Base-by-base conservation (phyloP, 495 filamentous ascomycete species). In the Hypoxylon fuscum region DNA sequence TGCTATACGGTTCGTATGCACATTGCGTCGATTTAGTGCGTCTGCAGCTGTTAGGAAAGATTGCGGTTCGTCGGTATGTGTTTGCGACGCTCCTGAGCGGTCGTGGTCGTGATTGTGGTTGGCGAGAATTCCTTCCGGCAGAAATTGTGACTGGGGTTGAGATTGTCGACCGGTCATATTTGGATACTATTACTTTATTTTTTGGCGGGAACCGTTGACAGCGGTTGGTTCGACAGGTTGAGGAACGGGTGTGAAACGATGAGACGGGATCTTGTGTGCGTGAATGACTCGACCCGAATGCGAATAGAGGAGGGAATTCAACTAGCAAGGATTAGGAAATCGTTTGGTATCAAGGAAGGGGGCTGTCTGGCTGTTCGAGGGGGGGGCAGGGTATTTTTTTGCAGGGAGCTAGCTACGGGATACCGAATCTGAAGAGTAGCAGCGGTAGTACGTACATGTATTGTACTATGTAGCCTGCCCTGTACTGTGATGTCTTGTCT, bases 241-340 rank as follows among this genome's bases (percentile, higher is more conserved):
- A 46, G 25, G 59, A 63, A 44, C n/a, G n/a, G 58, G 58, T 59
- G 66, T 60, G 55, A 50, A 62, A 66, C 62, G 49, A 54, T 46
- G 40, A 50, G 55, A 60, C 51, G 59, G 54, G 64, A 68, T 59
- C 49, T 59, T 50, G 59, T 49, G 61, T 49, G 38, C 43, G 46
- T 56, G 52, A 63, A 52, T 67, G 63, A 62, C 63, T 66, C 53
- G 63, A 62, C 52, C 48, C 35, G 42, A 56, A 35, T 43, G 48
- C 21, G 42, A 45, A 43, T 57, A 54, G 52, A 57, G 47, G 35
- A 35, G 46, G 52, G 42, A 27, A 60, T 42, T 49, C 52, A 48
- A 17, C 58, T 67, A 67, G 59, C 59, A 67, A 67, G 64, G 64
- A 67, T 67, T 57, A 49, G 64, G 64, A 35, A 59, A 62, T 52